A percentile compares a stretch with the other conserved stretches of the same genome.
Evolutionary conservation across 257 asterid genomes (phyloP).

Genomic region (Nicotiana noctiflora): DNA sequence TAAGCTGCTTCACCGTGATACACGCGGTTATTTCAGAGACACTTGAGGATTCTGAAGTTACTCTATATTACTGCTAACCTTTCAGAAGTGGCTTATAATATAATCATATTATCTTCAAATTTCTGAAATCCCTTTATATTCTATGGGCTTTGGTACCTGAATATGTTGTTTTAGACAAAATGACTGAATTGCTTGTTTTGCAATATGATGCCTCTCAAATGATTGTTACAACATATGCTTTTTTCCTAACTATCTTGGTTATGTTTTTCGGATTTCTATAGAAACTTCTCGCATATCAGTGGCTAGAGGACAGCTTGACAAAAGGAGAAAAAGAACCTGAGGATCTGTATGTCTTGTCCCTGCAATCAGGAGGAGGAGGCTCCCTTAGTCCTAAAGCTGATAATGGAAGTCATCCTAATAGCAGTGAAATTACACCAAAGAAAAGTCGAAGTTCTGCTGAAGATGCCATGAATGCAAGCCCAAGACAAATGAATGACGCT

Average conservation of each 20-base stretch:
- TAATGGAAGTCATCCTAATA: slow-evolving; percentile 18
- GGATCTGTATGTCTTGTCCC: slow-evolving; percentile 45
- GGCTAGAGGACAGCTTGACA: slow-evolving; percentile 84
- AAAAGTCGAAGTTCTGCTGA: slow-evolving; percentile 40
- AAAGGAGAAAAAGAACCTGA: slow-evolving; percentile 60
- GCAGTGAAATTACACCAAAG: slow-evolving; percentile 32
- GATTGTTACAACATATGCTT: not conserved
- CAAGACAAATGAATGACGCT: slow-evolving; percentile 15
- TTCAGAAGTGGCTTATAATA: not conserved
- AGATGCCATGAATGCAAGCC: slow-evolving; percentile 26
- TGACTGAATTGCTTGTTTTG: not conserved
- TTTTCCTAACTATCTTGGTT: not conserved
- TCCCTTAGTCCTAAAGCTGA: slow-evolving; percentile 13
- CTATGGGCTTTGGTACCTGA: not conserved
- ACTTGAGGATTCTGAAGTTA: not conserved
- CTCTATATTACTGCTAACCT: not conserved
- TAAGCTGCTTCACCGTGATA: not conserved
- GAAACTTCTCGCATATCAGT: slow-evolving; percentile 65
- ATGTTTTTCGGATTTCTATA: slow-evolving; percentile 15
- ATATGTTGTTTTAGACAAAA: not conserved
- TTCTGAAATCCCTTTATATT: not conserved
- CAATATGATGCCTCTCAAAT: not conserved
- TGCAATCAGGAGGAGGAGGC: slow-evolving; percentile 22
- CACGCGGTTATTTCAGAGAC: not conserved
- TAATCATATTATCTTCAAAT: not conserved